Evolutionary conservation across 2,329 filamentous ascomycete species (phyloP).

Genomic region (Xylariaceae sp.): DNA sequence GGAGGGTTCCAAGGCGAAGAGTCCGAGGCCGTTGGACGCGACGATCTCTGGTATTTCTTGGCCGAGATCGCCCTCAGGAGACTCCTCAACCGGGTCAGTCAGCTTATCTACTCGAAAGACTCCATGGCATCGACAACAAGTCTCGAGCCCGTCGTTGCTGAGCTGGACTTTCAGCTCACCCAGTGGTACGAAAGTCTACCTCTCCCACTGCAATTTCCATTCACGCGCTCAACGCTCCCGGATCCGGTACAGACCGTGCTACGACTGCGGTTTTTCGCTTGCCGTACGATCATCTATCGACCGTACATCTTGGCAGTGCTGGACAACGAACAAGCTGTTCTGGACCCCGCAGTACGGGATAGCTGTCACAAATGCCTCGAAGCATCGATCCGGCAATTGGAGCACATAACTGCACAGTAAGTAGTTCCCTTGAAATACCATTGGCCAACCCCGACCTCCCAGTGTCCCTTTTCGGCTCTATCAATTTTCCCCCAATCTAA

Average conservation of each 20-base stretch:
- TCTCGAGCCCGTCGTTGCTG: constrained; percentile 72
- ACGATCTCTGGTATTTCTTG: constrained; percentile 83
- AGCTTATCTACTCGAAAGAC: constrained; percentile 74
- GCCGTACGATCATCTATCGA: constrained; percentile 80
- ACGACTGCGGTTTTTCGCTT: constrained; percentile 76
- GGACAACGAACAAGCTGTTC: constrained; percentile 68
- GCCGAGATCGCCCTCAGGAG: constrained; percentile 76
- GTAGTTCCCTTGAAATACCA: constrained; percentile 27
- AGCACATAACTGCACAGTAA: constrained; percentile 74
- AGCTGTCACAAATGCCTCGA: constrained; percentile 79
- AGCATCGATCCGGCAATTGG: constrained; percentile 72
- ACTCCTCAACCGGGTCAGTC: constrained; percentile 73
- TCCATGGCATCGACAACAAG: constrained; percentile 67
- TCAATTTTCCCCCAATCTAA: constrained; percentile 30
- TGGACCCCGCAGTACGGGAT: constrained; percentile 69
- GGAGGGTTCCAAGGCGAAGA: constrained; percentile 73
- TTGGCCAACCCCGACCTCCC: constrained; percentile 10
- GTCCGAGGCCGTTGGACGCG: constrained; percentile 59
- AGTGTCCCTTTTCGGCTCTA: constrained; percentile 19
- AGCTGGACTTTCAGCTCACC: constrained; percentile 76
- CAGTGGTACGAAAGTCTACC: constrained; percentile 84
- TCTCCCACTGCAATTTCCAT: constrained; percentile 70
- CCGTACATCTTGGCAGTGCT: constrained; percentile 78
- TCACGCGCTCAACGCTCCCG: constrained; percentile 60
- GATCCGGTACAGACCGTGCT: constrained; percentile 78